Evolutionary conservation across 2,329 filamentous ascomycete genomes (phyloP).

Genomic region (Ampelomyces quisqualis): DNA sequence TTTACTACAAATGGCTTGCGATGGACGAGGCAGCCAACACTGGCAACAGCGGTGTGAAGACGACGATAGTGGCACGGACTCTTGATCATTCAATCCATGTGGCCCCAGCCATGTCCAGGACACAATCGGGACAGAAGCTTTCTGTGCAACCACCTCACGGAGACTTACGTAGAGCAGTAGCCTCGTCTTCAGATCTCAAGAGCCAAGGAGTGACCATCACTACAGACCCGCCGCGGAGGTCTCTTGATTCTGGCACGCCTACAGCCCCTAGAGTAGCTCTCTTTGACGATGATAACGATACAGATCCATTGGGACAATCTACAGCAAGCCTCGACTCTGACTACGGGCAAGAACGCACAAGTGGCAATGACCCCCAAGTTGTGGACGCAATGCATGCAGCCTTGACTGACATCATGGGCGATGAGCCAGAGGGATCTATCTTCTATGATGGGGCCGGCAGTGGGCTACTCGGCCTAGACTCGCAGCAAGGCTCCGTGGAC

Average conservation of each 20-base stretch:
- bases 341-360: constrained; percentile 38
- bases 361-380: constrained; percentile 70
- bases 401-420: constrained; percentile 87
- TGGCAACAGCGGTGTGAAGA: constrained; percentile 29
- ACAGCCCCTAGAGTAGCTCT: constrained; percentile 55
- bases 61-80: constrained; percentile 29
- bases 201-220: constrained; percentile 50
- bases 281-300: constrained; percentile 79
- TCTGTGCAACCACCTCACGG: constrained; percentile 41
- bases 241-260: constrained; percentile 65
- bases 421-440: constrained; percentile 68
- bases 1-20: constrained; percentile 95
- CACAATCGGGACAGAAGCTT: constrained; percentile 48
- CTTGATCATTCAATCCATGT: constrained; percentile 24
- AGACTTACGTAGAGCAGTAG: constrained; percentile 60
- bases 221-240: constrained; percentile 58
- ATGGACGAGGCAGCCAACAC: constrained; percentile 66
- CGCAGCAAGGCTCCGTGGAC: constrained; percentile 64
- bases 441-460: constrained; percentile 59
- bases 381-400: constrained; percentile 93
- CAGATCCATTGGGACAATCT: constrained; percentile 73
- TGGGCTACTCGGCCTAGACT: constrained; percentile 61
- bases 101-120: constrained; percentile 47
- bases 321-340: constrained; percentile 78
- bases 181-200: constrained; percentile 62